Base-by-base conservation (phyloP, 2,329 filamentous ascomycete genomes). In the Beauveria australis region DNA sequence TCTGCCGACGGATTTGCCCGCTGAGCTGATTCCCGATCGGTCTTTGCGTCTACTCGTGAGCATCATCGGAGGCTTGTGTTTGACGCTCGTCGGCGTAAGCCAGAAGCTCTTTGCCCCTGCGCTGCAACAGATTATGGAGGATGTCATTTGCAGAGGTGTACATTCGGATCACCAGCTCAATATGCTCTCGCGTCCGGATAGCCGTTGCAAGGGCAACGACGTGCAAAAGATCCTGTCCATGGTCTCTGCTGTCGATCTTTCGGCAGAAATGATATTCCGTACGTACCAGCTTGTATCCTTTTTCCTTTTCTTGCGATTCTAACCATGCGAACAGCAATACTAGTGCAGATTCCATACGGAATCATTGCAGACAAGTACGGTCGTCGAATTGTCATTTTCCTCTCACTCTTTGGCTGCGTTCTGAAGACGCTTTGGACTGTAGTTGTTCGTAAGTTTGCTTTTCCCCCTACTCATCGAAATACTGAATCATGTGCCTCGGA, bases 191-290 rank as follows among this genome's bases (percentile, higher is more conserved):
- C 63, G 70, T 66, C 56, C 70, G 2, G 79, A 82, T 60, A 67
- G 72, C 49, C 71, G 74, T 6, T 85, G 82, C 71, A 84, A 85
- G 66, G 67, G 69, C 3, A 67, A 72, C 0, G 68, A 72, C 2
- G 79, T 86, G 1, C 81, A 85, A 64, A 73, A 76, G 28, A 74
- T 76, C 22, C 71, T 85, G 48, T 80, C 82, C 14, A 77, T 79
- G 73, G 70, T 85, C 19, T 73, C 74, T 46, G 81, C 80, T 1
- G 80, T 78, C 74, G 65, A 71, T 48, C 64, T 70, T 22, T 75
- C 78, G 1, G 71, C 81, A 33, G 75, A 81, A 40, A 75, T 76
- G 61, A 67, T 82, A 4, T 76, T 81, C 10, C 75, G 76, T 77
- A 64, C 66, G 72, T 72, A 53, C 44, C 51, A 30, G 26, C 10